Conservation (phyloP, 2,329 filamentous ascomycete genomes). For the Bipolaris gigantea region DNA sequence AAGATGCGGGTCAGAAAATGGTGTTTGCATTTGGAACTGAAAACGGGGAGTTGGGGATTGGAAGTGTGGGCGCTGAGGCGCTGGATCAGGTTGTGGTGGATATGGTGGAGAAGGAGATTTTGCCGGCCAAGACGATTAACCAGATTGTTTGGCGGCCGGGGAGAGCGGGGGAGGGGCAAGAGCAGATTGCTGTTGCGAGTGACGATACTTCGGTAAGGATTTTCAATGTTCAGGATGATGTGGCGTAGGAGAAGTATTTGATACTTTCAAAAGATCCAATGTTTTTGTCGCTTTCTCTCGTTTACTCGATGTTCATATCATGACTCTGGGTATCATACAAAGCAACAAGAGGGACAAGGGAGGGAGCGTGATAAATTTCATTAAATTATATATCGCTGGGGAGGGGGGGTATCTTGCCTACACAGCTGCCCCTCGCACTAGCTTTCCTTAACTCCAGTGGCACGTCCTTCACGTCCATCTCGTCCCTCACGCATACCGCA, state of each 20-base stretch:
- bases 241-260: not conserved
- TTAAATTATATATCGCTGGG: not conserved
- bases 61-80: not conserved
- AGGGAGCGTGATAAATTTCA: not conserved
- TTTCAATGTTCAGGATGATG: slow-evolving; percentile 20
- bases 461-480: not conserved
- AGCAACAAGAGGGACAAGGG: not conserved
- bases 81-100: slow-evolving; percentile 21
- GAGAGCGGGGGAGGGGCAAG: slow-evolving; percentile 1
- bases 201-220: slow-evolving; percentile 48
- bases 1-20: not conserved
- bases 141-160: slow-evolving; percentile 40
- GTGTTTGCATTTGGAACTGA: slow-evolving; percentile 42
- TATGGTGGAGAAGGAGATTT: slow-evolving; percentile 17
- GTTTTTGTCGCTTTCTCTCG: too few species aligned
- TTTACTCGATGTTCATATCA: not conserved
- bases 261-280: not conserved
- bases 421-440: not conserved
- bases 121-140: slow-evolving; percentile 36
- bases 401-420: slow-evolving; percentile 10
- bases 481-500: slow-evolving; percentile 19
- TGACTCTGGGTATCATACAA: not conserved
- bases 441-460: not conserved
- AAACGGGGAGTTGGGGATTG: slow-evolving; percentile 32
- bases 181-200: slow-evolving; percentile 46